phyloP scores from a whole-genome alignment of 2,329 filamentous ascomycete genomes.

The Leptographium galeiforme region DNA sequence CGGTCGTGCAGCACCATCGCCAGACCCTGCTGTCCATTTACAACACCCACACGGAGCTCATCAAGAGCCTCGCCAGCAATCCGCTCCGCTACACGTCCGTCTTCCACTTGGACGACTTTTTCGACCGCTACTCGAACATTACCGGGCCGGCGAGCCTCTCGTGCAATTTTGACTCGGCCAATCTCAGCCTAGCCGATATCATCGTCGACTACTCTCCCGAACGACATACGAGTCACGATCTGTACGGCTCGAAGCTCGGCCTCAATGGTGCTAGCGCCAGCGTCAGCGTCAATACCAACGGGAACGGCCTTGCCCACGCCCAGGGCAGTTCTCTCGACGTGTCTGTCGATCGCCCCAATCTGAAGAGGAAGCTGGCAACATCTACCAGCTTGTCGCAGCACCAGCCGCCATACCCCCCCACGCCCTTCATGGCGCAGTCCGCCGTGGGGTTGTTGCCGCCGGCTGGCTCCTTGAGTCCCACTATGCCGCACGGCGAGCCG shows the following conservation, averaged over 20 bases:
- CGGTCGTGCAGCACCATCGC: conserved; percentile 65
- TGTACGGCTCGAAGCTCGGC: conserved; percentile 24
- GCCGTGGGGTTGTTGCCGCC: background rate
- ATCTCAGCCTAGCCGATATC: conserved; percentile 58
- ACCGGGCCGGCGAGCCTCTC: conserved; percentile 44
- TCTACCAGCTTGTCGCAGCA: background rate
- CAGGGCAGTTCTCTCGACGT: background rate
- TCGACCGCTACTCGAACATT: conserved; percentile 59
- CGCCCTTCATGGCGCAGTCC: background rate
- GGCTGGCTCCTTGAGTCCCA: background rate
- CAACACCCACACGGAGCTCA: conserved; percentile 66
- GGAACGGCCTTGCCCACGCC: background rate
- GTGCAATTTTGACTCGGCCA: conserved; percentile 57
- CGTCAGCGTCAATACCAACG: background rate
- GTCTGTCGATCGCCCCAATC: background rate
- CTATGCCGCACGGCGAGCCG: background rate
- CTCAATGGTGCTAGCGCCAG: background rate
- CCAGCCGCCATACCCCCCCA: background rate
- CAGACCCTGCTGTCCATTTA: conserved; percentile 69
- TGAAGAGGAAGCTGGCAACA: background rate
- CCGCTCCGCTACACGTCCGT: conserved; percentile 63
- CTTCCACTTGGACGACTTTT: conserved; percentile 79
- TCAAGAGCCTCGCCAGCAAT: conserved; percentile 55
- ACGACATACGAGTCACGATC: conserved; percentile 34
- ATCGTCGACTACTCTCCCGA: conserved; percentile 47